These are phyloP conservation scores for Cocos nucifera DNA, from an alignment of 176 grass and related monocot species.

Conservation along the genomic window DNA sequence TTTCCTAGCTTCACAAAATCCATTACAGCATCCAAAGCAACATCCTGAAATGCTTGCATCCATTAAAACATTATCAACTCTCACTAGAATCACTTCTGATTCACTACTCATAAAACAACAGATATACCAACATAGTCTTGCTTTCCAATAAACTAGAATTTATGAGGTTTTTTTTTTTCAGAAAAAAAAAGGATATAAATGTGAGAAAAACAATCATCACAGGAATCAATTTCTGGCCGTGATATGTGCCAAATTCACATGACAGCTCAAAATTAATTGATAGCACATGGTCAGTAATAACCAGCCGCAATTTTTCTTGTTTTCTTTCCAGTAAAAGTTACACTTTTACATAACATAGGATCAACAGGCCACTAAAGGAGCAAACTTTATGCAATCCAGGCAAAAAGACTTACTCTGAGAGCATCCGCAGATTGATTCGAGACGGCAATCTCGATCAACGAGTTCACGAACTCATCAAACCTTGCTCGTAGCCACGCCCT, in stretches of 20 bases:
- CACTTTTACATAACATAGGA: not conserved
- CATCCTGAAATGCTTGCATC: slow-evolving; percentile 37
- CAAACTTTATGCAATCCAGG: not conserved
- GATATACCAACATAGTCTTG: not conserved
- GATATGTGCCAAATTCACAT: too few relatives aligned
- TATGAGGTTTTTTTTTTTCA: too few relatives aligned
- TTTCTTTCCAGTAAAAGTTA: not conserved
- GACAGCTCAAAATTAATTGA: too few relatives aligned
- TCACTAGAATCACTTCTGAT: not conserved
- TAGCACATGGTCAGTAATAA: too few relatives aligned
- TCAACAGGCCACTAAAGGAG: not conserved
- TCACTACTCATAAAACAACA: not conserved
- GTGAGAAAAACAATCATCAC: too few relatives aligned
- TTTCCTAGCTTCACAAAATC: slow-evolving; percentile 90
- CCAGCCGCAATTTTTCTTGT: too few relatives aligned
- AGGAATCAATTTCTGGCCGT: too few relatives aligned
- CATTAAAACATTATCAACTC: not conserved
- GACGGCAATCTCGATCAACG: slow-evolving; percentile 44
- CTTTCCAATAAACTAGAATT: too few relatives aligned
- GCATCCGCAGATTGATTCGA: slow-evolving; percentile 35
- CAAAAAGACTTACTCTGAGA: slow-evolving; percentile 34
- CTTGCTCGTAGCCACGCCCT: slow-evolving; percentile 35
- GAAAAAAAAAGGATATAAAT: too few relatives aligned
- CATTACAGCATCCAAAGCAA: slow-evolving; percentile 81
- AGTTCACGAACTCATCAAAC: slow-evolving; percentile 55